Conservation (phyloP, 2,329 filamentous ascomycete species). For the Aspergillus arachidicola region DNA sequence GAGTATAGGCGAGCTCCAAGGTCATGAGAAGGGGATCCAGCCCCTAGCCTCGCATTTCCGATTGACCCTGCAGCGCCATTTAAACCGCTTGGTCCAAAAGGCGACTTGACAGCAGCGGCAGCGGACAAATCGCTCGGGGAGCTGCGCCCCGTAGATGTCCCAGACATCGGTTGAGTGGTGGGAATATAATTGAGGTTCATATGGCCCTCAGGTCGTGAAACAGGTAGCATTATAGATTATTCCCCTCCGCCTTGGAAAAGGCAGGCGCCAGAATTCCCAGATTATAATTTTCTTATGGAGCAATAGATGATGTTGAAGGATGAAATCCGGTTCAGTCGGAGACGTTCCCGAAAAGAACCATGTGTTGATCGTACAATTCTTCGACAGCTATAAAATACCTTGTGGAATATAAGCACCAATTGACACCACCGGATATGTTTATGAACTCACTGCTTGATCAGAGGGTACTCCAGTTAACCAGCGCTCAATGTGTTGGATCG, state of each 20-base stretch:
- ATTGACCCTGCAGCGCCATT: conserved; percentile 54
- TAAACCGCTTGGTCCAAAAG: conserved; percentile 69
- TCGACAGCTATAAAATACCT: background rate
- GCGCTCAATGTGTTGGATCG: conserved; percentile 12
- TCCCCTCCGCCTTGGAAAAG: conserved; percentile 25
- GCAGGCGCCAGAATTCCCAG: conserved; percentile 14
- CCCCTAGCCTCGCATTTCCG: conserved; percentile 71
- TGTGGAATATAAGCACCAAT: conserved; percentile 4
- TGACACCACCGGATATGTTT: background rate
- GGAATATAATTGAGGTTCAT: conserved; percentile 81
- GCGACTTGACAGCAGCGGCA: conserved; percentile 66
- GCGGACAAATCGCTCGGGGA: conserved; percentile 76
- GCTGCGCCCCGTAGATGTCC: conserved; percentile 76
- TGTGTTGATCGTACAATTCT: conserved; percentile 18
- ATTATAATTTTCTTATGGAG: conserved; percentile 13
- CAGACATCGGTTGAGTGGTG: conserved; percentile 70
- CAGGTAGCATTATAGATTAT: conserved; percentile 92
- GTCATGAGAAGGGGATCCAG: conserved; percentile 96
- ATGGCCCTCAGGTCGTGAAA: conserved; percentile 76
- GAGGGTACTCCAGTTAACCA: conserved; percentile 10
- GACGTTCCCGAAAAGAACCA: conserved; percentile 26
- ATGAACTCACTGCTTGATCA: conserved; percentile 3
- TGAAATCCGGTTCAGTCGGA: conserved; percentile 23
- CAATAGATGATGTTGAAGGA: conserved; percentile 7
- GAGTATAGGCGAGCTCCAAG: conserved; percentile 79